phyloP scores from a whole-genome alignment of 495 filamentous ascomycete genomes.

The Talaromyces proteolyticus region DNA sequence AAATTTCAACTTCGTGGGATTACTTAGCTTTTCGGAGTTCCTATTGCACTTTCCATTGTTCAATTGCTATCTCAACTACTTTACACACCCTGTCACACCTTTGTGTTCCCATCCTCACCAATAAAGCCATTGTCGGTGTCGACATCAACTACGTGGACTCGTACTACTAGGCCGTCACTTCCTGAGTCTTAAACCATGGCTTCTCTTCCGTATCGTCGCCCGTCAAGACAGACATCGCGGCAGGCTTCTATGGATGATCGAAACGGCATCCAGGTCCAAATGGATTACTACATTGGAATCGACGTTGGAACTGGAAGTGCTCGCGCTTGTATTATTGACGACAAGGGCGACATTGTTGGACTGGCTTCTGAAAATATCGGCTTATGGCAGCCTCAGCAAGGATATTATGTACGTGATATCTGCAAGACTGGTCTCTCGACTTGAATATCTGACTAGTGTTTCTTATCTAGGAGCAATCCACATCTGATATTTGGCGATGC shows the following conservation, averaged over 20 bases:
- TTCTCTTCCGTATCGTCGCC: constrained; percentile 23
- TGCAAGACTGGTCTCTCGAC: too few species aligned
- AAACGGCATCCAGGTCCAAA: constrained; percentile 47
- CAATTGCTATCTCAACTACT: too few species aligned
- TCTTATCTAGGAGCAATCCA: constrained; percentile 87
- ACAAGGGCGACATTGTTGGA: constrained; percentile 85
- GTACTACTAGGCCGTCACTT: neutral
- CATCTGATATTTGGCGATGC: constrained; percentile 88
- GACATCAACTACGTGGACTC: neutral
- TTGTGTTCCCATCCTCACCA: too few species aligned
- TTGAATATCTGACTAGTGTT: too few species aligned
- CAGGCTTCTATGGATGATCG: constrained; percentile 51
- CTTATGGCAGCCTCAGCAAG: constrained; percentile 86
- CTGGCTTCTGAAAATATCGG: constrained; percentile 87
- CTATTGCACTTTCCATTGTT: neutral
- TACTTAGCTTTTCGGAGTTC: neutral
- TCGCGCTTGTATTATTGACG: constrained; percentile 88
- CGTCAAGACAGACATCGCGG: constrained; percentile 34
- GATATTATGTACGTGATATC: constrained; percentile 69
- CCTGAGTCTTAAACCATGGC: constrained; percentile 13
- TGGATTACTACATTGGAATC: constrained; percentile 79
- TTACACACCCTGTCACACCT: too few species aligned
- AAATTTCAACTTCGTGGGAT: constrained; percentile 5
- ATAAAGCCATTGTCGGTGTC: too few species aligned
- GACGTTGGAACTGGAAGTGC: constrained; percentile 96